Evolutionary conservation across 2,329 filamentous ascomycete genomes (phyloP), one percentile per base, ranked within the genome.

Genomic region (Coniella vitis): DNA sequence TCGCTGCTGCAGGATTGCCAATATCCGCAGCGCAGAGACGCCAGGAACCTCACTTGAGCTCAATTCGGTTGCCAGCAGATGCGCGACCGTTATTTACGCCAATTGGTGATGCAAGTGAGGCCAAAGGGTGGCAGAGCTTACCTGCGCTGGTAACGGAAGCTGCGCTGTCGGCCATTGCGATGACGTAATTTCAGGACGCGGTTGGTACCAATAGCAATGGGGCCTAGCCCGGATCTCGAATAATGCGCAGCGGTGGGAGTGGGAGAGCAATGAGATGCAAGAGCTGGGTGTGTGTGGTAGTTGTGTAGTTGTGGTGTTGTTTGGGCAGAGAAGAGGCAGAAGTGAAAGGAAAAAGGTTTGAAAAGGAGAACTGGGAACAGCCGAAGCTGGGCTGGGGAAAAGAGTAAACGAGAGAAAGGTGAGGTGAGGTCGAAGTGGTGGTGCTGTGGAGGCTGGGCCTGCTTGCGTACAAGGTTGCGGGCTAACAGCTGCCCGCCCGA

Each of bases 161-260:
- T 49, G 46, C 43, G 36, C 34, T 43, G 49, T 52, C 48, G 48
- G 51, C 52, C 52, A 54, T 54, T 40, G 46, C 49, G 52, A 52
- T 54, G 52, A 54, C 52, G 52, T 54, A 54, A 52, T 49, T 36
- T 31, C 42, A 19, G 4, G 25, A 50, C 17, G 40, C 43, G 34
- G n/a, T 37, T 22, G 40, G 20, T 38, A 36, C 19, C 20, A 39
- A 32, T 25, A 22, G 34, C 22, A 21, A 38, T 45, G 29, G 41
- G 40, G 22, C 45, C 29, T 31, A 48, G 22, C 13, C 42, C 16
- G 40, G 32, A 49, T 44, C 38, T 38, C 47, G 39, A 46, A 19
- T 35, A 36, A 38, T 53, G 48, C 45, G 49, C 49, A 45, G 45
- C 16, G 20, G 17, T 40, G 5, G 13, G 14, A 25, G 31, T 17